A percentile compares a stretch with the other conserved stretches of the same genome.
Conservation (phyloP, 2,329 filamentous ascomycete genomes). For the Cladosporium sp. region DNA sequence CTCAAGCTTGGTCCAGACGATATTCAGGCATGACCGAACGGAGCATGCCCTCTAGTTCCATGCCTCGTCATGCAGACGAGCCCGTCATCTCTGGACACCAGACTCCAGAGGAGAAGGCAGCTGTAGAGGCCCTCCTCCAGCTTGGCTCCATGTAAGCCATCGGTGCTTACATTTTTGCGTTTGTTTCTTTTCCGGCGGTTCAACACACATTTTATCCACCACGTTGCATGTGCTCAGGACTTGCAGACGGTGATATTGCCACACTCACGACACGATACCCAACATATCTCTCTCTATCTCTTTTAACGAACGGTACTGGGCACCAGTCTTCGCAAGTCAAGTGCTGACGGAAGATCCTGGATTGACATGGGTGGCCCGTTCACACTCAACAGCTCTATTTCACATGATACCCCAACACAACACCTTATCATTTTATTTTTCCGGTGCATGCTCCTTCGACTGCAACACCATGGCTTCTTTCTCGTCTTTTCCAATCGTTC, state of each 20-base stretch:
- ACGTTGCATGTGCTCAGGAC: conserved; percentile 4
- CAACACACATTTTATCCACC: conserved; percentile 7
- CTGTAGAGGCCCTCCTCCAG: conserved; percentile 73
- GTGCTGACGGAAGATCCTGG: conserved; percentile 35
- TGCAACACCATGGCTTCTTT: background rate
- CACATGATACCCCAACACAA: conserved; percentile 17
- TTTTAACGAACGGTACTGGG: conserved; percentile 25
- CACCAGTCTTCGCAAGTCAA: conserved; percentile 32
- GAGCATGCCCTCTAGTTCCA: conserved; percentile 20
- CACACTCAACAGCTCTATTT: conserved; percentile 13
- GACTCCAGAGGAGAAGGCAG: conserved; percentile 73
- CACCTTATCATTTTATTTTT: background rate
- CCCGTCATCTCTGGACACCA: conserved; percentile 6
- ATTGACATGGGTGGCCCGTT: conserved; percentile 36
- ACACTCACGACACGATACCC: conserved; percentile 8
- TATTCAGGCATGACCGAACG: conserved; percentile 19
- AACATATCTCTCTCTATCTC: conserved; percentile 14
- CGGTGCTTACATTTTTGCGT: background rate
- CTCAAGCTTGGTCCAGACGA: conserved; percentile 23
- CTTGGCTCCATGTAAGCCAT: conserved; percentile 63
- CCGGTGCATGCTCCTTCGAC: background rate
- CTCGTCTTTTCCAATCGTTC: background rate
- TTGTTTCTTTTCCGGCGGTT: conserved; percentile 1
- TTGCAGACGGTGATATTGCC: background rate
- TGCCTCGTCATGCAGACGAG: conserved; percentile 17